A percentile compares a stretch with the other conserved stretches of the same genome.
phyloP scores from a whole-genome alignment of 805 yeast species.

The Ogataea degrootiae region DNA sequence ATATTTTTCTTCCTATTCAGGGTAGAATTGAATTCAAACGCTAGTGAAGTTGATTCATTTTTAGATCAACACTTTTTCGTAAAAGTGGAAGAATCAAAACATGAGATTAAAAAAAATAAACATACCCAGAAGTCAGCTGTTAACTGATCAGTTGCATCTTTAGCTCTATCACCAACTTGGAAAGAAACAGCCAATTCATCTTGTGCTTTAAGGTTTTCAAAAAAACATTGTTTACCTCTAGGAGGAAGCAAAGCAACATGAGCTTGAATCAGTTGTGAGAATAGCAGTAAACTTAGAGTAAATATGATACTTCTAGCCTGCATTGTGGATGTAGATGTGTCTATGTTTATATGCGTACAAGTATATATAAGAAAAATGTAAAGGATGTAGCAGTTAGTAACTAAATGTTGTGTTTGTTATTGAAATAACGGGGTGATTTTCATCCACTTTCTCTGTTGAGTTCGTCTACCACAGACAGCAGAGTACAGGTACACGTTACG shows the following conservation, averaged over 20 bases:
- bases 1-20: neutral
- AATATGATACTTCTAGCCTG: slow-evolving; percentile 2
- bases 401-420: too few relatives aligned
- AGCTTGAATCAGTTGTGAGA: slow-evolving; percentile 34
- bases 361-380: too few relatives aligned
- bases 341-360: too few relatives aligned
- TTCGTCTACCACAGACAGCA: too few relatives aligned
- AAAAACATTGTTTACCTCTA: slow-evolving; percentile 83
- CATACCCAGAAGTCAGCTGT: slow-evolving; percentile 59
- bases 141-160: slow-evolving; percentile 61
- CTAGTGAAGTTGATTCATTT: too few relatives aligned
- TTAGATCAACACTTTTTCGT: too few relatives aligned
- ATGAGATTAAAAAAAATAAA: neutral
- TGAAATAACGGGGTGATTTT: too few relatives aligned
- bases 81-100: neutral
- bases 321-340: neutral
- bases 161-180: slow-evolving; percentile 91
- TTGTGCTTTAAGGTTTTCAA: slow-evolving; percentile 71
- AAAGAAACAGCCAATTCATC: slow-evolving; percentile 85
- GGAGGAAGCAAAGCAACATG: slow-evolving; percentile 83
- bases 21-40: neutral
- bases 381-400: too few relatives aligned
- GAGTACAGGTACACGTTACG: too few relatives aligned
- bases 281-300: slow-evolving; percentile 9
- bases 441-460: too few relatives aligned